phyloP scores from a whole-genome alignment of 495 filamentous ascomycete genomes.

The Clavariopsis aquatica region DNA sequence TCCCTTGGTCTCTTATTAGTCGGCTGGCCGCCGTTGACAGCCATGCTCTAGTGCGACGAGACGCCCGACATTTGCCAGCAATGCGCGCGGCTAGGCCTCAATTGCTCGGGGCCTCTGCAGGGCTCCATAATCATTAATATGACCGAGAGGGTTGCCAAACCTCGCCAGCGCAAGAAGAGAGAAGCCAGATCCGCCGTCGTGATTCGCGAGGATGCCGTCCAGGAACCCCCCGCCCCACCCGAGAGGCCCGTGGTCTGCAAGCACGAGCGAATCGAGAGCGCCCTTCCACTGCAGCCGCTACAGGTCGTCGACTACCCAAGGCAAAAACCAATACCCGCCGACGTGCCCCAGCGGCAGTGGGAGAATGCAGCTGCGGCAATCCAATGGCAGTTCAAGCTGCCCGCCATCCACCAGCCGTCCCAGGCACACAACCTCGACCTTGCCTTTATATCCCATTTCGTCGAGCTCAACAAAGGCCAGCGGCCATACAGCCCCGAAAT shows the following conservation, averaged over 20 bases:
- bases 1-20: background rate
- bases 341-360: conserved; percentile 1
- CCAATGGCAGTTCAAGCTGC: conserved; percentile 17
- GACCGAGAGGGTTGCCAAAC: conserved; percentile 32
- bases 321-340: background rate
- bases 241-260: background rate
- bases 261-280: background rate
- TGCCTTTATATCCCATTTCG: conserved; percentile 32
- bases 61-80: conserved; percentile 22
- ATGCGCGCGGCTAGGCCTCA: conserved; percentile 26
- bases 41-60: conserved; percentile 29
- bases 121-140: conserved; percentile 35
- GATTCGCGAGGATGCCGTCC: background rate
- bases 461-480: conserved; percentile 21
- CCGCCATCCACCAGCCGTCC: conserved; percentile 21
- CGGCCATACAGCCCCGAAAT: conserved; percentile 5
- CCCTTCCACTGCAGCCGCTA: background rate
- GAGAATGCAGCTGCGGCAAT: conserved; percentile 1
- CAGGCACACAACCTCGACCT: conserved; percentile 12
- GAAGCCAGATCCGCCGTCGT: conserved; percentile 4
- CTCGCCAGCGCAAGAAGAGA: conserved; percentile 21
- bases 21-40: background rate
- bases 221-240: background rate
- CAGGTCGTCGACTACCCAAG: background rate
- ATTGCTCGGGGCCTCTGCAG: conserved; percentile 25